Evolutionary conservation across 768 basidiomycete genomes (phyloP).

Genomic region (Termitomyces sp.): DNA sequence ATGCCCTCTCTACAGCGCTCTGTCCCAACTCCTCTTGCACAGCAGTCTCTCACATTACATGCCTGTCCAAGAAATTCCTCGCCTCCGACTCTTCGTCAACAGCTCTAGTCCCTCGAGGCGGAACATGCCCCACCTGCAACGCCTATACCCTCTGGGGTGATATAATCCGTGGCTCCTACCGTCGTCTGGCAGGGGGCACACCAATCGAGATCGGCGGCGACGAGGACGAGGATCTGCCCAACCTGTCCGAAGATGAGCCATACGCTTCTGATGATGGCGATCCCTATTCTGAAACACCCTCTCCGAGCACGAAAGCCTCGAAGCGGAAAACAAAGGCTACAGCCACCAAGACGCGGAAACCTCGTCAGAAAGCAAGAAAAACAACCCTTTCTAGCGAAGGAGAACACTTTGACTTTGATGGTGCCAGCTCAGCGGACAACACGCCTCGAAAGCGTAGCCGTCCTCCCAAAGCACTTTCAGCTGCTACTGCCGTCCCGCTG

Average conservation of each 20-base stretch:
- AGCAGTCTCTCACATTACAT: slow-evolving; percentile 51
- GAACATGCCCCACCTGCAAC: slow-evolving; percentile 46
- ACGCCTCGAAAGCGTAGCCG: slow-evolving; percentile 7
- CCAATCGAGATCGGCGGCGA: slow-evolving; percentile 16
- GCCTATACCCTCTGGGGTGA: slow-evolving; percentile 67
- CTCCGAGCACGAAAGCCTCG: background rate
- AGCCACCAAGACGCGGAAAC: background rate
- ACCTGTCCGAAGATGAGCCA: slow-evolving; percentile 27
- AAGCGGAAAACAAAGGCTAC: background rate
- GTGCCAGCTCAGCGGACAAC: background rate
- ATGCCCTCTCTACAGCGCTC: slow-evolving; percentile 43
- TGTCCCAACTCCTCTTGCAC: slow-evolving; percentile 49
- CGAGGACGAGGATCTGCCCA: slow-evolving; percentile 6
- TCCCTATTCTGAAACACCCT: background rate
- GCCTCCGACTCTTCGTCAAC: slow-evolving; percentile 14
- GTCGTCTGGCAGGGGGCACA: slow-evolving; percentile 35
- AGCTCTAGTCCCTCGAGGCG: slow-evolving; percentile 56
- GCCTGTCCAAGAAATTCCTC: slow-evolving; percentile 48
- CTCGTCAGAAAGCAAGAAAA: background rate
- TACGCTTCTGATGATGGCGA: slow-evolving; percentile 26
- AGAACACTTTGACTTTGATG: background rate
- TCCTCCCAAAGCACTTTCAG: background rate
- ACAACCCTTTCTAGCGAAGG: slow-evolving; percentile 2
- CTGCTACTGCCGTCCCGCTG: background rate
- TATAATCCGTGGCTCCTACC: slow-evolving; percentile 55